phyloP scores from a whole-genome alignment of 805 yeast genomes.

The Cyberlindnera japonica region DNA sequence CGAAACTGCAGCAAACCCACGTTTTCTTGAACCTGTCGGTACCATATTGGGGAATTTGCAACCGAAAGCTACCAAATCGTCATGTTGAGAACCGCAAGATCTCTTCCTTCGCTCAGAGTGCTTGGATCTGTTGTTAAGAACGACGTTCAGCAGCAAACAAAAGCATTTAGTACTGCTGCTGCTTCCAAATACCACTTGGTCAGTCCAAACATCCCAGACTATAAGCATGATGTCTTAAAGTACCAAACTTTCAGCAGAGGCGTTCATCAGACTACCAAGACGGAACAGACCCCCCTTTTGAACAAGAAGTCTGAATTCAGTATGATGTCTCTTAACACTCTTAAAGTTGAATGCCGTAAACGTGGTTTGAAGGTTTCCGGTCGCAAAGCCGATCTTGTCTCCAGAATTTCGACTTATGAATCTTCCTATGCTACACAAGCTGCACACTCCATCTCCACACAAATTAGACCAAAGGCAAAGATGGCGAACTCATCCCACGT shows the following conservation, averaged over 20 bases:
- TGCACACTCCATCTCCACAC: slow-evolving; percentile 17
- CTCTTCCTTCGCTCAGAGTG: slow-evolving; percentile 26
- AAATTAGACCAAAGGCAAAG: slow-evolving; percentile 7
- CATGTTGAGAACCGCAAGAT: slow-evolving; percentile 30
- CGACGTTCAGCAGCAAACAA: slow-evolving; percentile 13
- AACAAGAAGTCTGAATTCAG: slow-evolving; percentile 26
- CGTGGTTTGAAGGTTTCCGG: slow-evolving; percentile 64
- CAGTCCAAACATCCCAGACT: slow-evolving; percentile 23
- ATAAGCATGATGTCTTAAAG: slow-evolving; percentile 12
- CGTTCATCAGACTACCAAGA: slow-evolving; percentile 30
- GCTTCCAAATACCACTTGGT: slow-evolving; percentile 20
- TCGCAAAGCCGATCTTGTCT: slow-evolving; percentile 51
- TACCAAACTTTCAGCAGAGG: slow-evolving; percentile 19
- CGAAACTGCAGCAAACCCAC: too few relatives aligned
- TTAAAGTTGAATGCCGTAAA: slow-evolving; percentile 55
- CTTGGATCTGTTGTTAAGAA: slow-evolving; percentile 11
- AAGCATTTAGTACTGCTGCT: slow-evolving; percentile 10
- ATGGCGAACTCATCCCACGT: slow-evolving; percentile 5
- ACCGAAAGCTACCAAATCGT: too few relatives aligned
- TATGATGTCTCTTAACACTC: slow-evolving; percentile 48
- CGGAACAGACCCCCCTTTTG: slow-evolving; percentile 26
- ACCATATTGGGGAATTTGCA: too few relatives aligned
- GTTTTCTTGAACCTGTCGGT: not conserved
- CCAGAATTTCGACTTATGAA: slow-evolving; percentile 29
- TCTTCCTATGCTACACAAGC: slow-evolving; percentile 12